Conservation (phyloP, 192 early-diverging fungal genomes). For the Mortierella claussenii region DNA sequence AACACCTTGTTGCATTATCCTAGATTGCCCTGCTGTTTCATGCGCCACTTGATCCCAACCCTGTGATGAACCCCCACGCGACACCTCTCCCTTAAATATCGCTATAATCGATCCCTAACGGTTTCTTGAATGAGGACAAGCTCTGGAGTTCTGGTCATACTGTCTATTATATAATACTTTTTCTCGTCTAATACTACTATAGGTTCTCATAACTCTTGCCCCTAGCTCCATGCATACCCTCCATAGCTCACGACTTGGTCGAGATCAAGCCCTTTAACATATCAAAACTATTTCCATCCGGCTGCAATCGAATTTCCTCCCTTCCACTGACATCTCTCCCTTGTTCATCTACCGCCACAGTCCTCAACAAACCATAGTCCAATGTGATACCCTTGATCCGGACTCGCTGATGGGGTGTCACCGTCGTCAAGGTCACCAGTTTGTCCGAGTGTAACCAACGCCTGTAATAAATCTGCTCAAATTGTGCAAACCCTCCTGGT, state of each 20-base stretch:
- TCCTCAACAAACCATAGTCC: constrained; percentile 78
- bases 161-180: no score
- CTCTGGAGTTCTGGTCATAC: no score
- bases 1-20: no score
- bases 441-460: constrained; percentile 87
- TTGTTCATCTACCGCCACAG: constrained; percentile 65
- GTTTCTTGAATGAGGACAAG: no score
- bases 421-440: constrained; percentile 33
- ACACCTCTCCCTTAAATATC: no score
- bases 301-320: constrained; percentile 70
- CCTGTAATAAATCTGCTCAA: constrained; percentile 83
- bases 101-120: no score
- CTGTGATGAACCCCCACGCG: no score
- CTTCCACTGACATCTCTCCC: constrained; percentile 14
- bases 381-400: constrained; percentile 81
- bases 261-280: constrained; percentile 94
- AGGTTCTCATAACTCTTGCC: no score
- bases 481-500: constrained; percentile 74
- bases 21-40: no score
- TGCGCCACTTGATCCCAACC: no score
- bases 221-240: no score
- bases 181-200: no score
- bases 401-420: constrained; percentile 54
- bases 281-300: constrained; percentile 98
- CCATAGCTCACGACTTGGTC: constrained; percentile 64